Base-by-base conservation (phyloP, 1,284 basidiomycete genomes). In the Rhodotorula mucilaginosa region DNA sequence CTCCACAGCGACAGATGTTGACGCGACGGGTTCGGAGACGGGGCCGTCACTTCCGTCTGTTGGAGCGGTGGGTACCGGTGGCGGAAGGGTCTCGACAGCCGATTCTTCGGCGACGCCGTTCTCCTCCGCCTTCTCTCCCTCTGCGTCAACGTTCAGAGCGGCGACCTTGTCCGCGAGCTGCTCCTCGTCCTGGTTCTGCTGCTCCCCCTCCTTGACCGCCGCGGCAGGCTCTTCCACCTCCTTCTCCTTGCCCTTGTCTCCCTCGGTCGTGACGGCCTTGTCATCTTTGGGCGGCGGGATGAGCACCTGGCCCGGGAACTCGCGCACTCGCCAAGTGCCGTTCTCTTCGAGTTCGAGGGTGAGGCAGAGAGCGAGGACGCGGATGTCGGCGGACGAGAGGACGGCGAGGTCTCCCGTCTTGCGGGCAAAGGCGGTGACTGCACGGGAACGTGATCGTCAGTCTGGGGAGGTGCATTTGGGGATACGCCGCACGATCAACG, bases 381-480 rank as follows among this genome's bases (percentile, higher is more conserved):
- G 89, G 69, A 99, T 81, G 88, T 99, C 97, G 23, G 95, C 87
- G 78, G 89, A 86, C 15, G 94, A 97, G 47, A 99, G 86, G 59
- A 96, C 96, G 49, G 92, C 86, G 80, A 93, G 96, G 82, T 99
- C 97, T 82, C 97, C 97, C 0, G 96, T 97, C 84, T 93, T 92
- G 84, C 93, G 95, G 5, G 97, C 92, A 82, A 90, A 91, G 73
- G 90, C 89, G 64, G 91, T 91, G 15, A 96, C 97, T 77, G 73
- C 49, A 39, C 39, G 12, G 12, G 39, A 7, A 12, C 34, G 34
- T 1, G 39, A 39, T 7, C 23, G 51, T 64, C 58, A 67, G 51
- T 39, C 39, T 39, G 19, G 21, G 19, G 16, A 47, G 18, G 57
- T 44, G 16, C 12, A 5, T 5, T 18, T n/a, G 51, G 23, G 21